phyloP scores from a whole-genome alignment of 768 basidiomycete species.

The Kwoniella dendrophila region DNA sequence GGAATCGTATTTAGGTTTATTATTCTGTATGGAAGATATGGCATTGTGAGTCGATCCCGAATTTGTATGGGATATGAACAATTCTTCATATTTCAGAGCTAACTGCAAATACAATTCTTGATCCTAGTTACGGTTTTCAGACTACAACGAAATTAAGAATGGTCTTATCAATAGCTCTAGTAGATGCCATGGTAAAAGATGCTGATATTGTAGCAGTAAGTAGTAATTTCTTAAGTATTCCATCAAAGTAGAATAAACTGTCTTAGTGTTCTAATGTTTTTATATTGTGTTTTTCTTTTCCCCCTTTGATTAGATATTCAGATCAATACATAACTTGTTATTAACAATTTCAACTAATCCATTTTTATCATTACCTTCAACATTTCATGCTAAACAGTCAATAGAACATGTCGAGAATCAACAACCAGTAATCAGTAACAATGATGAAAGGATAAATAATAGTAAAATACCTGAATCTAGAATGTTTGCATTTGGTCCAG shows the following conservation, averaged over 20 bases:
- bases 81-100: not conserved
- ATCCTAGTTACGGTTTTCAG: constrained; percentile 52
- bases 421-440: not conserved
- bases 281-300: not conserved
- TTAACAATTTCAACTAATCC: constrained; percentile 45
- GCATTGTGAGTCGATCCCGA: constrained; percentile 45
- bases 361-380: constrained; percentile 41
- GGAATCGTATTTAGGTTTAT: constrained; percentile 51
- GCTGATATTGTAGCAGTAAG: constrained; percentile 51
- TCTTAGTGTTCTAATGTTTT: too few relatives aligned
- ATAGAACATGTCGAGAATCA: not conserved
- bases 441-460: not conserved
- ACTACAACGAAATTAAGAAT: constrained; percentile 49
- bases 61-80: not conserved
- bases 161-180: constrained; percentile 50
- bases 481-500: constrained; percentile 38
- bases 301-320: constrained; percentile 38
- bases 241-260: too few relatives aligned
- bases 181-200: constrained; percentile 56
- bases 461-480: constrained; percentile 12
- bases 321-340: constrained; percentile 51
- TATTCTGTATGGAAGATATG: constrained; percentile 56
- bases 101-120: not conserved
- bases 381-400: constrained; percentile 29
- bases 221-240: not conserved